phyloP scores from a whole-genome alignment of 257 asterid genomes.

The Solanum lycopersicoides region DNA sequence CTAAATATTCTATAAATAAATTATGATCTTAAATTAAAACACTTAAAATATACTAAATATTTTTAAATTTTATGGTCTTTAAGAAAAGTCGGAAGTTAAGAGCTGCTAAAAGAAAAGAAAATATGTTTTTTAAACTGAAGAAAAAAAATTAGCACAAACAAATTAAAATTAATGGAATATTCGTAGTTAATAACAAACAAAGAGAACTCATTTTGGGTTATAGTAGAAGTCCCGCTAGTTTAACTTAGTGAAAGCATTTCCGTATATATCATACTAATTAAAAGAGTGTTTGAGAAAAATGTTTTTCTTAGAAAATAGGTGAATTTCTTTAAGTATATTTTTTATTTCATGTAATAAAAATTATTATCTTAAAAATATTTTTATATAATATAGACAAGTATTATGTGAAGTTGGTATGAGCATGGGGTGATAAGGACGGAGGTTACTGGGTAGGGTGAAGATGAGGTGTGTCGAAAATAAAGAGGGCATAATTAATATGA shows the following conservation, averaged over 20 bases:
- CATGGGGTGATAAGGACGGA: fast-evolving
- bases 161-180: background rate
- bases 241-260: background rate
- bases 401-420: background rate
- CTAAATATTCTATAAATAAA: background rate
- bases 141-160: background rate
- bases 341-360: too few species aligned
- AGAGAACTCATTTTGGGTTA: background rate
- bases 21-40: background rate
- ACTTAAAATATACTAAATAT: background rate
- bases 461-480: too few species aligned
- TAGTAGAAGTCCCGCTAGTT: background rate
- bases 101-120: too few species aligned
- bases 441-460: background rate
- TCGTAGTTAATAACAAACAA: background rate
- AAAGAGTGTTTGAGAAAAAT: too few species aligned
- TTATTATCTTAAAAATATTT: too few species aligned
- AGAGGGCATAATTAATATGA: too few species aligned
- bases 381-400: too few species aligned
- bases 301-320: too few species aligned
- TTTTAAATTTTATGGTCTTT: too few species aligned
- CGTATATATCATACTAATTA: too few species aligned
- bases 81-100: too few species aligned
- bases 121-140: background rate
- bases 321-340: too few species aligned